Base-by-base conservation (phyloP, 164 flowering plant genomes). In the Nelumbo lutea region DNA sequence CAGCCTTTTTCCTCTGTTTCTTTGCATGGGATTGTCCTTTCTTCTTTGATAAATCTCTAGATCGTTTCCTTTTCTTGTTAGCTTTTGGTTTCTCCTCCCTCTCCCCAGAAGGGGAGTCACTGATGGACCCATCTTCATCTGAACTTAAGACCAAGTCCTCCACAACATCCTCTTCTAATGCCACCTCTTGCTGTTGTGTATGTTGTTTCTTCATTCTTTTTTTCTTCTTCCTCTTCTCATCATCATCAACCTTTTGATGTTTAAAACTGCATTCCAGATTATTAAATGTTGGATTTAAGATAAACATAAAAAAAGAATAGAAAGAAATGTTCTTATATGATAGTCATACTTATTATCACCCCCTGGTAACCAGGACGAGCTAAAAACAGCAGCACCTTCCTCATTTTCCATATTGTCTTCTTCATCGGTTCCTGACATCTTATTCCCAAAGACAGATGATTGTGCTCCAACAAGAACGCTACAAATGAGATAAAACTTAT, bases 381-480 rank as follows among this genome's bases (percentile, higher is more conserved):
- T 85, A 71, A 93, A 90, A 57, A 76, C 83, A 48, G 83, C 70
- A 64, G 75, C 77, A 45, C 85, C 89, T 61, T 83, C 80, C 38
- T 73, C 83, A 48, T 59, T 15, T 44, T 69, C 71, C 62, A 64
- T 76, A 64, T 76, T 84, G 51, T 80, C 80, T 10, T 86, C 87
- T 64, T 82, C 85, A 5, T 78, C 83, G 42, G 70, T 75, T 42
- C 74, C 81, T 44, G 70, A 47, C 61, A 69, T 65, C 68, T 77
- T 80, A 42, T 75, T 80, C 4, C 82, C 86, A 61, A 88, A 95
- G 50, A 74, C 68, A 13, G 98, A 81, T 14, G 88, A 79, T 41
- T 78, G 66, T 64, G 78, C 90, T 64, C 99, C 97, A 55, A 89
- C 89, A 68, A 87, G 60, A 67, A 92, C 90, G 78, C 99, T 95